Evolutionary conservation across 164 flowering plant species (phyloP), one percentile per base, ranked within the genome.

Genomic region (Liriodendron chinense): DNA sequence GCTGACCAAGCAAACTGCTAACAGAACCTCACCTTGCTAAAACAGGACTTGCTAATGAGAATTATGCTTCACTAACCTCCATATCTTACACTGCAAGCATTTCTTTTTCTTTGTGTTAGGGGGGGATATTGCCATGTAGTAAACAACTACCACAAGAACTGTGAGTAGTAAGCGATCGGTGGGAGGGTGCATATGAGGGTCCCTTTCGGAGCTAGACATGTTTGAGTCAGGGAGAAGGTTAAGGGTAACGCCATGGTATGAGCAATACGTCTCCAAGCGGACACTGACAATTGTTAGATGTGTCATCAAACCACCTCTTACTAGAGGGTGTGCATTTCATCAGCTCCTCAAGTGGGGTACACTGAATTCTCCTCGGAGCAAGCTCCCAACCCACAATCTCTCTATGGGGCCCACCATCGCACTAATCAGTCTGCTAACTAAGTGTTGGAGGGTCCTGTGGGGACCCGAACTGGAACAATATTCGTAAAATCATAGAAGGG

Each of bases 71-170:
- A 34, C 43, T 4, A 34, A 34, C 43, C 43, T 34, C 43, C 43
- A 34, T 34, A 4, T 34, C 5, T 34, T 34, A 34, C 22, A 22
- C 22, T 7, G 67, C 22, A 80, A 7, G 25, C 22, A 34, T 23
- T 64, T 7, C 12, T 64, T 64, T 48, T 47, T 18, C 48, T 20
- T 16, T 43, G 20, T 13, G 22, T 28, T 68, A 78, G 84, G 72
- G 79, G 82, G 80, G 84, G 84, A 7, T 82, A 77, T 48, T 77
- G 80, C 68, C 82, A 82, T 72, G 84, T 79, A 13, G 82, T 28
- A 25, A 82, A 82, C 49, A 82, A 82, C 47, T 82, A 79, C 80
- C 74, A 82, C 65, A 79, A 77, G 48, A 72, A 79, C 24, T 82
- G 84, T 80, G 26, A 63, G 43, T 82, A 78, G 71, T 82, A 82